These are phyloP conservation scores for Talaromyces sp. DNA, from an alignment of 2,329 filamentous ascomycete genomes.

Conservation along the genomic window DNA sequence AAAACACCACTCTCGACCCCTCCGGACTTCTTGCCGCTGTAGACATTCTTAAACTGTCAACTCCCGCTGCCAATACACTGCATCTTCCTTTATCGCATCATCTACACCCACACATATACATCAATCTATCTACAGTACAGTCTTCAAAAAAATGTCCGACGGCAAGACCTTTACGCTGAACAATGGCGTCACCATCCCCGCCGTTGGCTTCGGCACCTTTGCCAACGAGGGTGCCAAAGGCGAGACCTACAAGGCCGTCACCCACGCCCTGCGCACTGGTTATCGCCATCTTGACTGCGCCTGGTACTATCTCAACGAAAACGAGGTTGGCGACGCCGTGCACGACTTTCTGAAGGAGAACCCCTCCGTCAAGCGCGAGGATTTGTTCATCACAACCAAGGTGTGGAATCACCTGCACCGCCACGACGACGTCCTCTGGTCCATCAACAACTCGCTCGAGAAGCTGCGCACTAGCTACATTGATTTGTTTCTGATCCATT, in stretches of 20 bases:
- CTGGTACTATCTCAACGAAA: conserved; percentile 53
- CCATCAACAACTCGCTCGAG: conserved; percentile 57
- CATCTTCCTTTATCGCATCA: neutral
- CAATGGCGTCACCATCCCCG: conserved; percentile 59
- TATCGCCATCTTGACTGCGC: conserved; percentile 56
- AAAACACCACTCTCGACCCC: neutral
- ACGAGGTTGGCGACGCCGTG: conserved; percentile 50
- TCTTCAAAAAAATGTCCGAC: conserved; percentile 49
- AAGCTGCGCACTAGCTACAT: conserved; percentile 67
- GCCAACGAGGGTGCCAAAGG: conserved; percentile 60
- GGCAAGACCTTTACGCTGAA: conserved; percentile 49
- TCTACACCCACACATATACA: neutral
- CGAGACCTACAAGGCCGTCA: conserved; percentile 53
- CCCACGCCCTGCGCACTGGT: conserved; percentile 47
- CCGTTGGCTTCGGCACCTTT: conserved; percentile 62
- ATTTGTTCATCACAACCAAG: conserved; percentile 51
- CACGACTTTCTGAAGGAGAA: conserved; percentile 52
- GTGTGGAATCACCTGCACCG: conserved; percentile 53
- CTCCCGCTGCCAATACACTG: too few species aligned
- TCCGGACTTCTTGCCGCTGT: neutral
- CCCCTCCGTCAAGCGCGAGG: conserved; percentile 43
- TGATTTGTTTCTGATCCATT: conserved; percentile 62
- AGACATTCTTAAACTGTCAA: neutral
- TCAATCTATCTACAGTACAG: neutral
- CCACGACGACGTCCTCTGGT: conserved; percentile 43